phyloP scores from a whole-genome alignment of 805 yeast species.

The Teunomyces panamensis region DNA sequence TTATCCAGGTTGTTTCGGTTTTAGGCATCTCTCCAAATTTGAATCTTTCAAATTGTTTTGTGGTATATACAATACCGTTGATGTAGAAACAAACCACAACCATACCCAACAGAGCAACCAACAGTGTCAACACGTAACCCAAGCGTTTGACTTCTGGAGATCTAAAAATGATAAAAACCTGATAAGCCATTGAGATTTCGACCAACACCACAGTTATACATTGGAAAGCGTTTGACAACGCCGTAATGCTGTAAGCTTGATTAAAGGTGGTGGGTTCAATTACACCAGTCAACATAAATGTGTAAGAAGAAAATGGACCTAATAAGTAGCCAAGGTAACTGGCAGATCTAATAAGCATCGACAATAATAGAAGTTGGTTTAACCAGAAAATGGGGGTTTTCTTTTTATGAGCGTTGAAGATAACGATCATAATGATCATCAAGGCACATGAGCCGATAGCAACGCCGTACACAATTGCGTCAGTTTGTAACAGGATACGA shows the following conservation, averaged over 20 bases:
- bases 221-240: conserved; percentile 61
- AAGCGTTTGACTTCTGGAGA: conserved; percentile 48
- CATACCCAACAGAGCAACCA: conserved; percentile 46
- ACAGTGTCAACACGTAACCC: conserved; percentile 35
- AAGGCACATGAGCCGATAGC: conserved; percentile 11
- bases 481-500: neutral
- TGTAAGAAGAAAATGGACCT: conserved; percentile 49
- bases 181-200: conserved; percentile 66
- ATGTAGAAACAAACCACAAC: conserved; percentile 61
- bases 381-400: conserved; percentile 70
- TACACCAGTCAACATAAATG: conserved; percentile 38
- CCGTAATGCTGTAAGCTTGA: conserved; percentile 45
- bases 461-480: conserved; percentile 7
- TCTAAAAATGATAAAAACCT: conserved; percentile 67
- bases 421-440: conserved; percentile 5
- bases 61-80: conserved; percentile 45
- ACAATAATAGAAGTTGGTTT: conserved; percentile 58
- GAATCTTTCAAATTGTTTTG: conserved; percentile 23
- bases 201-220: conserved; percentile 58
- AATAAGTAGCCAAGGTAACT: conserved; percentile 54
- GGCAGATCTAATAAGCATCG: conserved; percentile 58
- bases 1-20: conserved; percentile 28
- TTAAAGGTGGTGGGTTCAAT: conserved; percentile 22
- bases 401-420: conserved; percentile 37
- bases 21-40: neutral